Conservation (phyloP, 2,329 filamentous ascomycete species). For the Fusarium duplospermum region DNA sequence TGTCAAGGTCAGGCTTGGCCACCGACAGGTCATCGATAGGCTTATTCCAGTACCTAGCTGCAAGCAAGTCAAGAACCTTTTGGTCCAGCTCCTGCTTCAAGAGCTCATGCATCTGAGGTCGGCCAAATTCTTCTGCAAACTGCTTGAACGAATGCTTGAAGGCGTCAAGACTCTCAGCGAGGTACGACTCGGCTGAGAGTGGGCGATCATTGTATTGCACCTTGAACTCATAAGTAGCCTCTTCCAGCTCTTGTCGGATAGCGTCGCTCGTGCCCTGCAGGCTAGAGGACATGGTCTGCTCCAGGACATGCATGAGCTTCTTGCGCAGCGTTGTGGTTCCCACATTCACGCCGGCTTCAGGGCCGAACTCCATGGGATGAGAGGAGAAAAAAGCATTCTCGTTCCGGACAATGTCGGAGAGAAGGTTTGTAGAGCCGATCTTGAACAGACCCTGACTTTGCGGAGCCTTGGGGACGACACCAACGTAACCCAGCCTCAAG, state of each 20-base stretch:
- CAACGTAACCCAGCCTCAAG: conserved; percentile 93
- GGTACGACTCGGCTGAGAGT: conserved; percentile 93
- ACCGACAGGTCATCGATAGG: conserved; percentile 85
- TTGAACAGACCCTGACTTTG: conserved; percentile 80
- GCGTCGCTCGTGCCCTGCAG: conserved; percentile 90
- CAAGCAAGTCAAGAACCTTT: conserved; percentile 90
- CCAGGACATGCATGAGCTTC: conserved; percentile 96
- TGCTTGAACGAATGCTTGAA: conserved; percentile 99
- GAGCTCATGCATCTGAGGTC: conserved; percentile 87
- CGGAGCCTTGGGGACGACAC: conserved; percentile 89
- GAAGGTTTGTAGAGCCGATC: conserved; percentile 82
- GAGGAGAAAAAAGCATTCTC: conserved; percentile 88
- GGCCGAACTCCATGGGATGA: conserved; percentile 83
- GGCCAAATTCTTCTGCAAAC: conserved; percentile 89
- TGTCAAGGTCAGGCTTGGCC: conserved; percentile 75
- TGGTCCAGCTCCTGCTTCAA: conserved; percentile 95
- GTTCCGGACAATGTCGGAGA: conserved; percentile 84
- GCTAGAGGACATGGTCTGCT: conserved; percentile 96
- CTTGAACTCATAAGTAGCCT: conserved; percentile 98
- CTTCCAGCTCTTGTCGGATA: conserved; percentile 93
- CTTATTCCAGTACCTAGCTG: conserved; percentile 97
- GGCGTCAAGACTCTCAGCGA: conserved; percentile 92
- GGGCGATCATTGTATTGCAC: conserved; percentile 99
- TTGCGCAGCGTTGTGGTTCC: conserved; percentile 90
- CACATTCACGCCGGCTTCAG: conserved; percentile 77